A percentile compares a stretch with the other conserved stretches of the same genome.
These are phyloP conservation scores for Hygrophorus russula DNA, from an alignment of 768 basidiomycete genomes.

Conservation along the genomic window DNA sequence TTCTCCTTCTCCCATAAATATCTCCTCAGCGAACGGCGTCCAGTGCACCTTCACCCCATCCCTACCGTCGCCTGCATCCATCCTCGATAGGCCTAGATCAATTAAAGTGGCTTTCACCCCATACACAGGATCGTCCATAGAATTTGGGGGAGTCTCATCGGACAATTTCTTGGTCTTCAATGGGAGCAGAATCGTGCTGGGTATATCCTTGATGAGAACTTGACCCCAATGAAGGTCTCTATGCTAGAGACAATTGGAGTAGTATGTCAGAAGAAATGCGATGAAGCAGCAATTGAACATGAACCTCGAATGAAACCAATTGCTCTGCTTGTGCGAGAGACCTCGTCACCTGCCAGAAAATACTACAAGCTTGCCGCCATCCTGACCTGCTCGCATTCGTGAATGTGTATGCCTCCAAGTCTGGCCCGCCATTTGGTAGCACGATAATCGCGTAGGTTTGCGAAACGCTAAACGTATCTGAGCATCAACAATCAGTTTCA, in stretches of 20 bases:
- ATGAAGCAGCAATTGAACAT: constrained; percentile 11
- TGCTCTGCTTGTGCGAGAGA: constrained; percentile 73
- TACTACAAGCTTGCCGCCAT: constrained; percentile 80
- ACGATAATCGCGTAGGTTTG: constrained; percentile 89
- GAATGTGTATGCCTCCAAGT: constrained; percentile 82
- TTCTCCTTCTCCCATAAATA: constrained; percentile 90
- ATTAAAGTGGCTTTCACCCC: constrained; percentile 81
- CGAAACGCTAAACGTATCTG: constrained; percentile 63
- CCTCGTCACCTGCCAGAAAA: constrained; percentile 86
- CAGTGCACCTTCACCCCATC: constrained; percentile 45
- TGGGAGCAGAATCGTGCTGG: constrained; percentile 14
- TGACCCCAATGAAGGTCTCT: constrained; percentile 99
- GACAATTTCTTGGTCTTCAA: constrained; percentile 25
- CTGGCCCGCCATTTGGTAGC: constrained; percentile 81
- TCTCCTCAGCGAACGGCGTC: constrained; percentile 78
- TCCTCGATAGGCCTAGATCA: constrained; percentile 87
- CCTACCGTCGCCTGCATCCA: constrained; percentile 44
- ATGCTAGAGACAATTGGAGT: constrained; percentile 43
- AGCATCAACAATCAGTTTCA: background rate
- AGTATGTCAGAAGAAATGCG: background rate
- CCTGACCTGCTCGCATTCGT: constrained; percentile 38
- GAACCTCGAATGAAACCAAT: constrained; percentile 78
- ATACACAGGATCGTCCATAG: constrained; percentile 55
- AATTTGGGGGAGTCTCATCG: constrained; percentile 13
- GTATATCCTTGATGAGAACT: constrained; percentile 63